A percentile compares a stretch with the other conserved stretches of the same genome.
Conservation (phyloP, 805 yeast species). For the Candida dajiaensis region DNA sequence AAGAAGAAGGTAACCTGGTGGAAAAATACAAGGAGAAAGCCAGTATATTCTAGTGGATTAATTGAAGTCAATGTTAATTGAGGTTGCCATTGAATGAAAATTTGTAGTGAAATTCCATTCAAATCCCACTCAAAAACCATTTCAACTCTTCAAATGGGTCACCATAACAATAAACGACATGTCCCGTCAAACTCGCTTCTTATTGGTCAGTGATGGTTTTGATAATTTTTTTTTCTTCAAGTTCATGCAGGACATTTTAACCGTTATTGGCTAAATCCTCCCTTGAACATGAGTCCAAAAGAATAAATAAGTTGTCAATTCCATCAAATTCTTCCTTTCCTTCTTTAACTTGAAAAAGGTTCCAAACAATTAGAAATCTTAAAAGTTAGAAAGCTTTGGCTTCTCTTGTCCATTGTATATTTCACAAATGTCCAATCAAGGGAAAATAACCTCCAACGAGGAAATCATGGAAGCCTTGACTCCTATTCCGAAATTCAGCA, state of each 20-base stretch:
- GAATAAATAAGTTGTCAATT: slow-evolving; percentile 8
- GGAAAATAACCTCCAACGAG: slow-evolving; percentile 16
- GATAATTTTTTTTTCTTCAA: slow-evolving; percentile 18
- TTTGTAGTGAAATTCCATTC: too few relatives aligned
- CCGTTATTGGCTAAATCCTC: slow-evolving; percentile 3
- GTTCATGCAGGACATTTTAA: not conserved
- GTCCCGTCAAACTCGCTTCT: slow-evolving; percentile 3
- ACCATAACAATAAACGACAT: not conserved
- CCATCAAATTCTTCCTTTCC: slow-evolving; percentile 5
- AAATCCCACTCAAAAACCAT: too few relatives aligned
- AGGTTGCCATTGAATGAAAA: too few relatives aligned
- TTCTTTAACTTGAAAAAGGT: too few relatives aligned
- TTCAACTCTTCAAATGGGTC: too few relatives aligned
- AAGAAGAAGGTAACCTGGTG: too few relatives aligned
- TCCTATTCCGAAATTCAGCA: slow-evolving; percentile 21
- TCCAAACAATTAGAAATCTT: too few relatives aligned
- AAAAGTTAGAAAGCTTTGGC: too few relatives aligned
- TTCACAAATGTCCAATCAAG: not conserved
- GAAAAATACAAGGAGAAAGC: too few relatives aligned
- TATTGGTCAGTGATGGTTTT: slow-evolving; percentile 22
- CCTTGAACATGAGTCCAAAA: not conserved
- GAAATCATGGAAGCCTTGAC: slow-evolving; percentile 21
- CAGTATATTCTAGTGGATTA: too few relatives aligned
- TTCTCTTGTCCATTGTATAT: not conserved
- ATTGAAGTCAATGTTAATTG: too few relatives aligned